Conservation (phyloP, 2,329 filamentous ascomycete species). For the Chrysoporthe deuterocubensis region DNA sequence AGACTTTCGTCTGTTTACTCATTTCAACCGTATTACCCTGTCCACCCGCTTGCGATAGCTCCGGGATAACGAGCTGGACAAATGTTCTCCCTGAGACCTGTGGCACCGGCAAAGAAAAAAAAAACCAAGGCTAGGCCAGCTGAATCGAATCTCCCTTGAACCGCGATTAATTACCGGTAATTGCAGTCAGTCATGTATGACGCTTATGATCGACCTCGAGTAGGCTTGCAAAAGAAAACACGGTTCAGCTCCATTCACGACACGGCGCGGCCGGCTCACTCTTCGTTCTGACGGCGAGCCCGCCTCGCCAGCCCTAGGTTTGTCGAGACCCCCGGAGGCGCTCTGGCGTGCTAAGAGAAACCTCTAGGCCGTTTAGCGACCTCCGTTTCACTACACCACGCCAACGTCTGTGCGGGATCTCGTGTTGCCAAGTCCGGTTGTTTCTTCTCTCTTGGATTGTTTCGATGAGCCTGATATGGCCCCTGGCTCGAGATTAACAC, state of each 20-base stretch:
- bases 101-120: background rate
- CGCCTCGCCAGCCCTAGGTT: slow-evolving; percentile 1
- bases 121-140: background rate
- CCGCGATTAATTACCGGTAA: background rate
- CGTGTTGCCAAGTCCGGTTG: slow-evolving; percentile 19
- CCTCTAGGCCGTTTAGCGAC: slow-evolving; percentile 6
- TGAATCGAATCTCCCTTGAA: background rate
- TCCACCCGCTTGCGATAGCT: background rate
- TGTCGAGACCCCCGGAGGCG: background rate
- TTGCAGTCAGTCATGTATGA: slow-evolving; percentile 1
- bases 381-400: slow-evolving; percentile 10
- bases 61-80: too few relatives aligned
- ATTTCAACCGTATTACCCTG: background rate
- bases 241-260: background rate
- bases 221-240: background rate
- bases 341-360: slow-evolving; percentile 17
- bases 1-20: background rate
- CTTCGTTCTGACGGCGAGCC: background rate
- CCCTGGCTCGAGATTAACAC: background rate
- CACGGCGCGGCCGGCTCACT: background rate
- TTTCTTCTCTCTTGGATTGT: slow-evolving; percentile 14
- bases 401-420: slow-evolving; percentile 17
- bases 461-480: slow-evolving; percentile 5
- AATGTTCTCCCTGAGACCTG: background rate
- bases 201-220: background rate